These are phyloP conservation scores for Alnus rubra DNA, from an alignment of 306 rosid species.

Conservation along the genomic window DNA sequence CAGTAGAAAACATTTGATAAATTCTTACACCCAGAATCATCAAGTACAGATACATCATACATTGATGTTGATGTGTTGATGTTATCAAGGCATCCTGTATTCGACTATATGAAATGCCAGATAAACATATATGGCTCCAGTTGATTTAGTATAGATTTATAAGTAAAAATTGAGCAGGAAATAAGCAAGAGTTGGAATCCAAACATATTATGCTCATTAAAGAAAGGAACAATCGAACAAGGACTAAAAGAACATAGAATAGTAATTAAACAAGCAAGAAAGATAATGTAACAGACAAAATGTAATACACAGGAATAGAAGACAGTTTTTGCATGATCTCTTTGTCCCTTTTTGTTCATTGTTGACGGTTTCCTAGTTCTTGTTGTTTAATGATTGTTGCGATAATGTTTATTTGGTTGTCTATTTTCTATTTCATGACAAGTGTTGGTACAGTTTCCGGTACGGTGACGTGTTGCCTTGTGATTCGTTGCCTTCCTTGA, in stretches of 20 bases:
- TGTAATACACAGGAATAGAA: too few species aligned
- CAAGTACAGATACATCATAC: slow-evolving; percentile 15
- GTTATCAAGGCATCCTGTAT: slow-evolving; percentile 35
- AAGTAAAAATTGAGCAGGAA: not conserved
- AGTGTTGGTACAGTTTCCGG: too few species aligned
- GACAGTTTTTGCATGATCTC: too few species aligned
- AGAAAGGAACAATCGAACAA: not conserved
- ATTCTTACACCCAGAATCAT: slow-evolving; percentile 14
- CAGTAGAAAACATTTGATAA: not conserved
- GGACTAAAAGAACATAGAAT: not conserved
- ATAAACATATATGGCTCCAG: not conserved
- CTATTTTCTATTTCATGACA: too few species aligned
- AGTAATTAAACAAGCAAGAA: not conserved
- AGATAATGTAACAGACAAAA: not conserved
- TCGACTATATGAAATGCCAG: not conserved
- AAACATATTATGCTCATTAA: too few species aligned
- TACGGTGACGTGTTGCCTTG: too few species aligned
- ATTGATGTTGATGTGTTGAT: slow-evolving; percentile 33
- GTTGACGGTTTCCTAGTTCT: too few species aligned
- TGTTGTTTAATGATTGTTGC: too few species aligned
- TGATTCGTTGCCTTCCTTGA: too few species aligned
- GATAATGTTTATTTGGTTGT: too few species aligned
- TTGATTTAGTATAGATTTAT: not conserved
- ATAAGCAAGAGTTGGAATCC: not conserved
- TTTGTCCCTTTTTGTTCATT: too few species aligned